Evolutionary conservation across 176 grass and related monocot genomes (phyloP), one percentile per base, ranked within the genome.

Genomic region (Lolium multiflorum): DNA sequence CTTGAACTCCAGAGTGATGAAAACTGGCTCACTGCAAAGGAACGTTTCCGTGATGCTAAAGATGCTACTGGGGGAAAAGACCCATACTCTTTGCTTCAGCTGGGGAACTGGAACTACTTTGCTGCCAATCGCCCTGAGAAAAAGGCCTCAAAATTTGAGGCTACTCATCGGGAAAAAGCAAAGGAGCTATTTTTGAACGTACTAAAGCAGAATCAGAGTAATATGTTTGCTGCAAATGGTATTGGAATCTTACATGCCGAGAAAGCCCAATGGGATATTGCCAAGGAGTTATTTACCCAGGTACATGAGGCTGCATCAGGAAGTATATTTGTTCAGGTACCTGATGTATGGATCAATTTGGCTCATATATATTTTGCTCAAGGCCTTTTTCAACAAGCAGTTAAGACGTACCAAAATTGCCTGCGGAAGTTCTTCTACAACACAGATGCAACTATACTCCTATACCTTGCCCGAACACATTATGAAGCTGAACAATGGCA

Each of bases 91-190:
- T 89, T 85, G 86, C 93, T 98, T 87, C 89, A 92, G 71, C 84
- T 98, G 88, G 96, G 91, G 18, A 98, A 98, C 80, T 98, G 96
- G 96, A 98, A 98, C 86, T 98, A 98, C 81, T 98, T 94, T 88
- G 96, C 96, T 75, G 96, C 93, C 83, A 62, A 93, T 57, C 93
- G 96, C 21, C 91, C 93, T 76, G 96, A 98, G 87, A 98, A 98
- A 92, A 98, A 95, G 77, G 96, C 93, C 52, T 91, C 89, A 9
- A 98, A 98, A 90, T 85, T 98, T 77, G 96, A 98, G 89, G 91
- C 93, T 75, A 93, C 90, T 72, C 96, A 98, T 83, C 79, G 92
- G 78, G 96, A 98, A 77, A 98, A 98, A 92, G 93, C 96, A 73
- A 98, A 95, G 92, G 96, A 98, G 70, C 86, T 98, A 44, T 98